Evolutionary conservation across 1,284 basidiomycete genomes (phyloP).

Genomic region (Austroboletus olivaceoglutinosus): DNA sequence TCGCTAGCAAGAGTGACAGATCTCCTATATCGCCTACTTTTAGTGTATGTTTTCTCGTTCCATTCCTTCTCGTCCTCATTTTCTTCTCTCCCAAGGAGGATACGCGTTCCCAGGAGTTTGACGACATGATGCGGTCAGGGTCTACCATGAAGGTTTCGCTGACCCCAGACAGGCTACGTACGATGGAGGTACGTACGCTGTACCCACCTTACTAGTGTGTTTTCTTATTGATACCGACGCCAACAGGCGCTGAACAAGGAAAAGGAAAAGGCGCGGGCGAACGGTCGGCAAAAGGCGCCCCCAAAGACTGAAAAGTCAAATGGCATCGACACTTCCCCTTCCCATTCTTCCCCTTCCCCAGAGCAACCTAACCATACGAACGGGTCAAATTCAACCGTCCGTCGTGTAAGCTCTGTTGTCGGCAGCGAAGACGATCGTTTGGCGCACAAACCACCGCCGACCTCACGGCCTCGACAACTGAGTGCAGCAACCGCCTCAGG

Average conservation of each 20-base stretch:
- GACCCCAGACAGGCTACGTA: conserved; percentile 87
- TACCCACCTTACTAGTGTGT: conserved; percentile 24
- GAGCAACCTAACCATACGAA: conserved; percentile 26
- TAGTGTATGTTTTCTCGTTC: conserved; percentile 26
- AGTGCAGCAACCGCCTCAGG: conserved; percentile 34
- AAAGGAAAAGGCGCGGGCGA: conserved; percentile 55
- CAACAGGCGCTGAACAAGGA: conserved; percentile 65
- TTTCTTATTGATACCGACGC: conserved; percentile 25
- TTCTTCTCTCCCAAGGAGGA: conserved; percentile 42
- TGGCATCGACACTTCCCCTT: conserved; percentile 13
- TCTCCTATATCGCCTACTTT: conserved; percentile 37
- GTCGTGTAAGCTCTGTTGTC: conserved; percentile 60
- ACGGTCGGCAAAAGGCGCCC: conserved; percentile 34
- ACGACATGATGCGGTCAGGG: conserved; percentile 83
- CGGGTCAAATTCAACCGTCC: conserved; percentile 42
- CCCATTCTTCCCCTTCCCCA: conserved; percentile 8
- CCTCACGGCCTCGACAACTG: conserved; percentile 36
- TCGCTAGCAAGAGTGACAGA: conserved; percentile 33
- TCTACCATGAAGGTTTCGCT: conserved; percentile 93
- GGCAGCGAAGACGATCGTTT: conserved; percentile 54
- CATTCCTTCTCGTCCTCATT: conserved; percentile 4
- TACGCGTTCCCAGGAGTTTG: conserved; percentile 73
- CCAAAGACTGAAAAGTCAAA: conserved; percentile 26
- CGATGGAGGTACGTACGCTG: conserved; percentile 72
- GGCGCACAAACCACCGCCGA: conserved; percentile 24